Base-by-base conservation (phyloP, 75 land plant species). In the Pinus tabuliformis region DNA sequence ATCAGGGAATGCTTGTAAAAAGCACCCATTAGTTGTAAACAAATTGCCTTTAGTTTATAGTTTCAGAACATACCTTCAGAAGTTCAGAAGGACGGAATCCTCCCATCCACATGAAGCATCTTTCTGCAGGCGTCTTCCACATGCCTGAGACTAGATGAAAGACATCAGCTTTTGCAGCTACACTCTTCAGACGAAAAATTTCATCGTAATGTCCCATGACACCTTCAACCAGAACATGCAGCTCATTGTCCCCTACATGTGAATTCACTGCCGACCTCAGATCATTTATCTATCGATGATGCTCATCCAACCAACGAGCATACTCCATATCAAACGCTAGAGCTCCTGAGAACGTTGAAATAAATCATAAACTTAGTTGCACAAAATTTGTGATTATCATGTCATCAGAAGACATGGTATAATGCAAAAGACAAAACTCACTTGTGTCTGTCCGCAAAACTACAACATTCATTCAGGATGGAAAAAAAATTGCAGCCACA, bases 61-160 rank as follows among this genome's bases (percentile, higher is more conserved):
- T 49, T 49, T 15, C 52, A 6, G 8, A 49, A n/a, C n/a, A 24
- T 60, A 91, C 96, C 96, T 93, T 93, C 14, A 93, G 78, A 61
- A 93, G 85, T 73, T 93, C 96, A 56, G 96, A 92, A 9, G 92
- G 89, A 21, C 96, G 81, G 75, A 93, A 93, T 36, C 95, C 95
- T 60, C 95, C 95, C 80, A 93, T 79, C 95, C 95, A 93, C 90
- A 93, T 82, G 77, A 93, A 93, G 75, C 94, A 93, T 66, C 96
- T 76, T 75, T 93, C 96, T 3, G 92, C 95, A 75, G 96, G 96
- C 21, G 95, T 91, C 49, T 88, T 92, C 96, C 96, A 93, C 96
- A 93, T 92, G 62, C 96, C 96, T 7, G 95, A 91, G 56, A 93
- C 83, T 39, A 93, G 79, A 77, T 93, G 96, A 66, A 93, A 93